phyloP scores from a whole-genome alignment of 148 eudicot species.

The Simmondsia chinensis region DNA sequence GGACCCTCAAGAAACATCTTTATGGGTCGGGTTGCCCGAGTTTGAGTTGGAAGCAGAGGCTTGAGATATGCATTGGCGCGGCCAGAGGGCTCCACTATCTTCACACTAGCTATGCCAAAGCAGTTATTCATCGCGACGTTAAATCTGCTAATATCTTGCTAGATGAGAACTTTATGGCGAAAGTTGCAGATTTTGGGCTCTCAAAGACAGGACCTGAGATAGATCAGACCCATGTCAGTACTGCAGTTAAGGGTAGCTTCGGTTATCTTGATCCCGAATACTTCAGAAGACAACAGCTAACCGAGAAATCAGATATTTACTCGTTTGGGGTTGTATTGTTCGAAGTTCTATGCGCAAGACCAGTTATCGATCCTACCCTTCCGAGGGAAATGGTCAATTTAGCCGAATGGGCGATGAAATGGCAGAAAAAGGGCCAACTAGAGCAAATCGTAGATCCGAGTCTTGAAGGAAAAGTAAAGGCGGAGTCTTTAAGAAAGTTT shows the following conservation, averaged over 20 bases:
- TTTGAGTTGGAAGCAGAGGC: slow-evolving; percentile 84
- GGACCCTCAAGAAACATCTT: slow-evolving; percentile 71
- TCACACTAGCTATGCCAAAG: slow-evolving; percentile 83
- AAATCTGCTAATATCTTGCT: slow-evolving; percentile 94
- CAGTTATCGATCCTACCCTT: slow-evolving; percentile 85
- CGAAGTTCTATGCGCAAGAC: slow-evolving; percentile 87
- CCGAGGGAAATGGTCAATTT: slow-evolving; percentile 85
- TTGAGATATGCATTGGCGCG: slow-evolving; percentile 86
- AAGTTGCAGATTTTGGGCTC: slow-evolving; percentile 92
- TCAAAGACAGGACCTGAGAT: slow-evolving; percentile 89
- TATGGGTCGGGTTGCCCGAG: slow-evolving; percentile 69
- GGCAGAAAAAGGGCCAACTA: slow-evolving; percentile 78
- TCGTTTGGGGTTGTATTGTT: slow-evolving; percentile 89
- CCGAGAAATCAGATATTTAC: slow-evolving; percentile 90
- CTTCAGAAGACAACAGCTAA: slow-evolving; percentile 82
- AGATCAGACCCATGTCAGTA: slow-evolving; percentile 94
- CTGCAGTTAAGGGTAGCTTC: slow-evolving; percentile 93
- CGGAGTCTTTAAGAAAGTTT: slow-evolving; percentile 75
- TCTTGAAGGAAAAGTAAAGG: slow-evolving; percentile 48
- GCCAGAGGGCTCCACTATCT: slow-evolving; percentile 95
- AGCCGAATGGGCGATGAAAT: slow-evolving; percentile 91
- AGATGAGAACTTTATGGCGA: slow-evolving; percentile 73
- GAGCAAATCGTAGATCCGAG: slow-evolving; percentile 63
- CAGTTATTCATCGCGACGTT: slow-evolving; percentile 88
- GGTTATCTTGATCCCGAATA: slow-evolving; percentile 96